Percentiles rank a stretch among this genome's conserved stretches.
phyloP scores from a whole-genome alignment of 805 yeast genomes.

The Candida ascalaphidarum region DNA sequence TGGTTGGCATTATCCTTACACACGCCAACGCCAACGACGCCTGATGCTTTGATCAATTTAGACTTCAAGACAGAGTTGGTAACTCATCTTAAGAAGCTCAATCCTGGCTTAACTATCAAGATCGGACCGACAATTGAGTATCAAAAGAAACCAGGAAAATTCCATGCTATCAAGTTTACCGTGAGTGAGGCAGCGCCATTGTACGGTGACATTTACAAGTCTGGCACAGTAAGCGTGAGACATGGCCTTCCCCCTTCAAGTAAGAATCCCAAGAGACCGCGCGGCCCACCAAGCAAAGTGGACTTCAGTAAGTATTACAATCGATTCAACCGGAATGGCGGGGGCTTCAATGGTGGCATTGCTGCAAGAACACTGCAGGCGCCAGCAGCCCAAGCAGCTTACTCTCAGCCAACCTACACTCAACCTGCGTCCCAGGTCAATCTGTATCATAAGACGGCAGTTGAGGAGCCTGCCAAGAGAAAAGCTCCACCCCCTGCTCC shows the following conservation, averaged over 20 bases:
- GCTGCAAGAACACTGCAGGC: background rate
- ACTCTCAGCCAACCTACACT: slow-evolving; percentile 1
- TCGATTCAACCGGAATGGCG: slow-evolving; percentile 13
- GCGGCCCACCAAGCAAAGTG: slow-evolving; percentile 33
- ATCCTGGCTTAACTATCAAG: slow-evolving; percentile 48
- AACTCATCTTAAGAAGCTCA: slow-evolving; percentile 59
- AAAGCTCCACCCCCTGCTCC: slow-evolving; percentile 8
- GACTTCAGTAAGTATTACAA: slow-evolving; percentile 36
- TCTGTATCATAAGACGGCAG: no score
- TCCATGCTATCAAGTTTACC: slow-evolving; percentile 66
- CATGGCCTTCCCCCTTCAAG: slow-evolving; percentile 72
- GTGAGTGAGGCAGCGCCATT: slow-evolving; percentile 45
- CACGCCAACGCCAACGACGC: slow-evolving; percentile 40
- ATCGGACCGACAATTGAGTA: slow-evolving; percentile 71
- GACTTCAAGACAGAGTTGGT: slow-evolving; percentile 85
- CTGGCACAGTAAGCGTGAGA: slow-evolving; percentile 75
- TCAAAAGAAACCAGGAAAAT: slow-evolving; percentile 85
- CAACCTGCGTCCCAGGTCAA: no score
- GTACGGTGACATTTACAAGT: slow-evolving; percentile 72
- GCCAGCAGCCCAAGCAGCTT: slow-evolving; percentile 1
- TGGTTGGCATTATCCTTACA: slow-evolving; percentile 72
- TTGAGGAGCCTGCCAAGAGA: slow-evolving; percentile 4
- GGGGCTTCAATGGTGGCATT: slow-evolving; percentile 1
- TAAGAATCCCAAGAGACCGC: slow-evolving; percentile 68
- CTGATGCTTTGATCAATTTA: slow-evolving; percentile 76